Evolutionary conservation across 2,329 filamentous ascomycete genomes (phyloP), one percentile per base, ranked within the genome.

Genomic region (Davidsoniella virescens): DNA sequence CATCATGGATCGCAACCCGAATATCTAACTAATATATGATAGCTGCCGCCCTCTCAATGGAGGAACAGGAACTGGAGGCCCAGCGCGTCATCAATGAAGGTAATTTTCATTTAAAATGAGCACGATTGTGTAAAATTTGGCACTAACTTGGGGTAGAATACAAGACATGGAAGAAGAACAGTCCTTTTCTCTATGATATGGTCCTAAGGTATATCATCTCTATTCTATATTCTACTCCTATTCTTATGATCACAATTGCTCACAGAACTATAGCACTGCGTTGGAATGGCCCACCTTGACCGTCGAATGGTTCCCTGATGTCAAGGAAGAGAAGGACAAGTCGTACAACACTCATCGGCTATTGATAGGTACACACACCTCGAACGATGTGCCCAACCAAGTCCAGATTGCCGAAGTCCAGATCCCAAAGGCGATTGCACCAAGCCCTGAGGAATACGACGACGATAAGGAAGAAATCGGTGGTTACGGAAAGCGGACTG

Each of bases 161-260:
- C 76, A 98, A 98, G 66, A 95, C 90, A 57, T 98, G 92, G 92
- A 98, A 98, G 75, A 98, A 98, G 73, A 98, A 98, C 67, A 87
- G 85, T 56, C 88, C 92, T 3, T 96, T 96, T 62, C 82, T 98
- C 59, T 98, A 98, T 65, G 92, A 98, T 64, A 86, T 95, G 79
- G 92, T 98, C 57, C 74, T 96, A 56, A 88, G 80, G 80, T 80
- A 65, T 57, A 54, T 44, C 10, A 17, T 16, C 12, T 6, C 8
- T 7, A 7, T 29, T 8, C 9, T 45, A 6, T 12, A 10, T 4
- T 6, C 20, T 38, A 47, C 39, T 44, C 40, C 17, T 43, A 61
- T 8, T 33, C 8, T 33, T 33, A 33, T 33, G 9, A 33, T 33
- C 29, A 33, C 5, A 12, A 33, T 12, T 10, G 29, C 29, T 33